Conservation (phyloP, 1,139 yeast genomes). For the Geotrichum candidum region DNA sequence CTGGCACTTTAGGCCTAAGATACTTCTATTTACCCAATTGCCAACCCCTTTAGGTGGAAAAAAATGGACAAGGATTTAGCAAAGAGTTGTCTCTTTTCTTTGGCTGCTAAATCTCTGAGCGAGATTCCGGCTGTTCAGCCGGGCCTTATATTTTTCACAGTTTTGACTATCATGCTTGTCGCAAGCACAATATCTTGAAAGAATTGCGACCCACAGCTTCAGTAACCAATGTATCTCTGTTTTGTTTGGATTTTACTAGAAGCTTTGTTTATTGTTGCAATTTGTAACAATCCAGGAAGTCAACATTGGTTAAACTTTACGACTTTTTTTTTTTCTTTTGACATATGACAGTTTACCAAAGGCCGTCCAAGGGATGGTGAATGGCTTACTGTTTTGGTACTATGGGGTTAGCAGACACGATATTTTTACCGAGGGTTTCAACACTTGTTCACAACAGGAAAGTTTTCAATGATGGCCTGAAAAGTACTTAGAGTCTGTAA, state of each 20-base stretch:
- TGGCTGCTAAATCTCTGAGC: background rate
- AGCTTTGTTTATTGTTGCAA: background rate
- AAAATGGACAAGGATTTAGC: constrained; percentile 15
- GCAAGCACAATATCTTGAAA: background rate
- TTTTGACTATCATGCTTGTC: background rate
- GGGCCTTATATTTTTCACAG: background rate
- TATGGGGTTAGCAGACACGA: no score
- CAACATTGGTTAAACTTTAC: background rate
- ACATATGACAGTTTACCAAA: background rate
- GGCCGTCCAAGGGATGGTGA: background rate
- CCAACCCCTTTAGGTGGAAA: background rate
- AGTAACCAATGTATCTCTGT: background rate
- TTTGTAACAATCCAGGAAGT: background rate
- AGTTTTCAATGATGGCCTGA: no score
- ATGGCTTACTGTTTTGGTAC: background rate
- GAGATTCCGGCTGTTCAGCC: background rate
- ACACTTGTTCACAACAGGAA: no score
- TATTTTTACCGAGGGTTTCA: no score
- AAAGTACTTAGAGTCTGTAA: no score
- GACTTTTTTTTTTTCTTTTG: background rate
- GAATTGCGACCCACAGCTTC: background rate
- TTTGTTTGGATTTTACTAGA: no score
- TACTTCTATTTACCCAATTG: background rate
- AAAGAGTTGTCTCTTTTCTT: background rate
- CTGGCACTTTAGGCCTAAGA: background rate